phyloP scores from a whole-genome alignment of 1,284 basidiomycete genomes.

The Cryptococcus depauperatus region DNA sequence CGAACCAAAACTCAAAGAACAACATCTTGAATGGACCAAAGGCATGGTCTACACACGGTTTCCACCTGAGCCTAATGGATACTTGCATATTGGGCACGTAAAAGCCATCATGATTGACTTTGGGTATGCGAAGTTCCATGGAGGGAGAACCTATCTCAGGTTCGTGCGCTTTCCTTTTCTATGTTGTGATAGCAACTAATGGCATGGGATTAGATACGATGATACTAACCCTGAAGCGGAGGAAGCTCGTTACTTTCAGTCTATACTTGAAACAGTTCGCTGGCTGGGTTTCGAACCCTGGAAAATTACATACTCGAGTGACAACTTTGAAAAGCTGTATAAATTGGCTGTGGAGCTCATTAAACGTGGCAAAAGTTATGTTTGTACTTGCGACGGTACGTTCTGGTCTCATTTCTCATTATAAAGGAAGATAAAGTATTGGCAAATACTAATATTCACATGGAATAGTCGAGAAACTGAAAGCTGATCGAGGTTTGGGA shows the following conservation, averaged over 20 bases:
- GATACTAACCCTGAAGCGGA: slow-evolving; percentile 99
- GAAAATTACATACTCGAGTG: slow-evolving; percentile 98
- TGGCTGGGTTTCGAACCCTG: slow-evolving; percentile 98
- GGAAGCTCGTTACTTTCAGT: slow-evolving; percentile 91
- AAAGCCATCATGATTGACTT: slow-evolving; percentile 99
- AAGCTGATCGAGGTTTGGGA: slow-evolving; percentile 73
- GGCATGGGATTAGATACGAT: slow-evolving; percentile 56
- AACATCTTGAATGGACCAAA: slow-evolving; percentile 72
- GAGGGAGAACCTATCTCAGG: slow-evolving; percentile 83
- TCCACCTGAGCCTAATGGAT: slow-evolving; percentile 97
- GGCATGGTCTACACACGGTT: slow-evolving; percentile 91
- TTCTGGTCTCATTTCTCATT: too few species aligned
- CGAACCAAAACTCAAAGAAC: slow-evolving; percentile 64
- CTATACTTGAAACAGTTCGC: slow-evolving; percentile 86
- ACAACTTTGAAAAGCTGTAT: slow-evolving; percentile 87
- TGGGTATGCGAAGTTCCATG: slow-evolving; percentile 87
- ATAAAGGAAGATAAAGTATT: too few species aligned
- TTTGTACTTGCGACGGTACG: slow-evolving; percentile 90
- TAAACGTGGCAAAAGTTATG: slow-evolving; percentile 83
- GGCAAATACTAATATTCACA: too few species aligned
- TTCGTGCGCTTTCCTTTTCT: slow-evolving; percentile 12
- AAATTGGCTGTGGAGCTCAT: slow-evolving; percentile 87
- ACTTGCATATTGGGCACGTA: slow-evolving; percentile 91
- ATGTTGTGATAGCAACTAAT: background rate
- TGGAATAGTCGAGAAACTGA: slow-evolving; percentile 90